phyloP scores from a whole-genome alignment of 441 rosid genomes.

The Oxalis stricta region DNA sequence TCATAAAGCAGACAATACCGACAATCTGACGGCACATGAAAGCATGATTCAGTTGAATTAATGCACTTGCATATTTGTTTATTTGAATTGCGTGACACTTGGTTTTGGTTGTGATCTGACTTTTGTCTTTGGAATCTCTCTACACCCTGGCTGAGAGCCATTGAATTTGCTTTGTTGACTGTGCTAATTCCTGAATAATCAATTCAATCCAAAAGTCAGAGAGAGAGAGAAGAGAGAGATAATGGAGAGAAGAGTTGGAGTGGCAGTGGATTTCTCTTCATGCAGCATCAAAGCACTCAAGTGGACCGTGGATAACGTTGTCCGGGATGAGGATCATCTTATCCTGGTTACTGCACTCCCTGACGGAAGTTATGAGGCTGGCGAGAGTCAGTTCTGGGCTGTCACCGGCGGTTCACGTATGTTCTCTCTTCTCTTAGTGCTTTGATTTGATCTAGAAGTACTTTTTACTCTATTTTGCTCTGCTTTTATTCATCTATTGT shows the following conservation, averaged over 20 bases:
- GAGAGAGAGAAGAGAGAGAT: constrained; percentile 32
- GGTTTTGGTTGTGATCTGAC: too few relatives aligned
- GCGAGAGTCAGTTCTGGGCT: constrained; percentile 91
- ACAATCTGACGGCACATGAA: too few relatives aligned
- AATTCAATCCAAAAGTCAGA: neutral
- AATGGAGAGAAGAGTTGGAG: constrained; percentile 67
- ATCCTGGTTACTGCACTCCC: constrained; percentile 47
- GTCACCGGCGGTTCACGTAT: constrained; percentile 87
- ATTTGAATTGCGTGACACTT: too few relatives aligned
- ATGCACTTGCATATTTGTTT: too few relatives aligned
- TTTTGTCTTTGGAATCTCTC: too few relatives aligned
- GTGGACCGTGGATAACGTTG: constrained; percentile 79
- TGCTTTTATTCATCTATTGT: neutral
- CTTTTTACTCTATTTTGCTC: neutral
- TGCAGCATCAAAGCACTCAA: constrained; percentile 67
- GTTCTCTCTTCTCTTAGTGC: neutral
- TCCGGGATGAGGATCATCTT: constrained; percentile 63
- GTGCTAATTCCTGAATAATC: too few relatives aligned
- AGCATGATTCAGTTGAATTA: too few relatives aligned
- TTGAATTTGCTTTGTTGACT: too few relatives aligned
- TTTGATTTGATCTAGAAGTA: neutral
- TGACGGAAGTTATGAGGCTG: constrained; percentile 50
- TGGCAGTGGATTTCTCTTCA: constrained; percentile 85
- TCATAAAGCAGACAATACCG: too few relatives aligned
- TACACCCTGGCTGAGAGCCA: too few relatives aligned